Evolutionary conservation across 306 rosid species (phyloP).

Genomic region (Acacia melanoxylon): DNA sequence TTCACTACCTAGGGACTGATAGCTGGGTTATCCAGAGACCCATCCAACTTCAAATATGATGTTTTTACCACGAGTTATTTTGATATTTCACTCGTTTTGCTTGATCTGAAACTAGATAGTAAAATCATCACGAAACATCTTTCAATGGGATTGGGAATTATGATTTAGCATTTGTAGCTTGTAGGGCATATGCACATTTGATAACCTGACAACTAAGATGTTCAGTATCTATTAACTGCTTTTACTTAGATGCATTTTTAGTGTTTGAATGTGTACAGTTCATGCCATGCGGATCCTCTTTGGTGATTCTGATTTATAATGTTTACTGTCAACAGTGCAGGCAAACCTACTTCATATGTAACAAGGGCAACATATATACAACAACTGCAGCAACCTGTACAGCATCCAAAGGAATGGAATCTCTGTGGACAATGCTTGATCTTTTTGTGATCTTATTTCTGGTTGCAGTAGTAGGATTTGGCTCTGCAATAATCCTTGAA

Average conservation of each 20-base stretch:
- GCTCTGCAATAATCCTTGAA: conserved; percentile 53
- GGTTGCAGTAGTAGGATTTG: conserved; percentile 40
- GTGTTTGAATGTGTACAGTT: background rate
- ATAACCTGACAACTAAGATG: background rate
- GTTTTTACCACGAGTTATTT: background rate
- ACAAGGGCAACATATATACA: conserved; percentile 21
- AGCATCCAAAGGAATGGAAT: conserved; percentile 34
- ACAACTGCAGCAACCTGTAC: conserved; percentile 7
- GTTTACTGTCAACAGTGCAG: conserved; percentile 11
- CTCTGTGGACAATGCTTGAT: conserved; percentile 45
- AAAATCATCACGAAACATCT: background rate
- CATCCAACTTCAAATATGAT: background rate
- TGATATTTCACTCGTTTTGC: background rate
- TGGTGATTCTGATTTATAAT: background rate
- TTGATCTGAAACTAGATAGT: background rate
- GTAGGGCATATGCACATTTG: background rate
- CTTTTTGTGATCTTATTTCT: conserved; percentile 38
- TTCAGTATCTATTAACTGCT: background rate
- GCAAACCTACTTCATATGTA: background rate
- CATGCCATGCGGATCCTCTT: conserved; percentile 1
- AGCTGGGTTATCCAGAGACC: background rate
- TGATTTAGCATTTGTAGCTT: background rate
- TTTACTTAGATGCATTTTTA: background rate
- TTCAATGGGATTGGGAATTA: no score
- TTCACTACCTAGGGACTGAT: background rate